Percentiles rank a stretch among this genome's conserved stretches.
Conservation (phyloP, 768 basidiomycete genomes). For the Leccinum uliginosum region DNA sequence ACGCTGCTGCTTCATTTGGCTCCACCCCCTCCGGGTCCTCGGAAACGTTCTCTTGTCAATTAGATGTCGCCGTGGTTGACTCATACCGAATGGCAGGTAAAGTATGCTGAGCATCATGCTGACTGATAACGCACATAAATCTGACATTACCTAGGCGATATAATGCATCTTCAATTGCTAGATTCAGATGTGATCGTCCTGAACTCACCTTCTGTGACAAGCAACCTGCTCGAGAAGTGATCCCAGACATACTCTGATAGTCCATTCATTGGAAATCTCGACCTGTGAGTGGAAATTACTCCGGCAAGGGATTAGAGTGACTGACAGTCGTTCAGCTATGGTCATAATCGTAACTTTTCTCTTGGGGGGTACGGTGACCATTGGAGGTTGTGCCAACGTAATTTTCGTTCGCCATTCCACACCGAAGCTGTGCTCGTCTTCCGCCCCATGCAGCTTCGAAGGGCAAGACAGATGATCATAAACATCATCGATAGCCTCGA, state of each 20-base stretch:
- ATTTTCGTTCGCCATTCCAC: background rate
- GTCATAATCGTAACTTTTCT: background rate
- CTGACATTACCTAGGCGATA: background rate
- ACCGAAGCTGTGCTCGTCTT: background rate
- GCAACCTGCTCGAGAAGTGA: background rate
- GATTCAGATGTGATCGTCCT: background rate
- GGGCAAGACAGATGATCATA: background rate
- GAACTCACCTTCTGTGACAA: background rate
- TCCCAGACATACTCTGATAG: conserved; percentile 3
- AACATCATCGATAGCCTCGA: background rate
- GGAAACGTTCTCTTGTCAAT: background rate
- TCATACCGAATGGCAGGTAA: background rate
- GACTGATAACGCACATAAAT: background rate
- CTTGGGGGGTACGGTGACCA: background rate
- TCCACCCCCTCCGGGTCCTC: background rate
- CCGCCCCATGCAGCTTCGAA: background rate
- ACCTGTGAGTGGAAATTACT: background rate
- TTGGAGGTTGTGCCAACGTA: conserved; percentile 8
- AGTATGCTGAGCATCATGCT: background rate
- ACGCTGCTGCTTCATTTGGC: too few species aligned
- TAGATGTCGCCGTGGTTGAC: background rate
- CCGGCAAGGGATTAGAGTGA: background rate
- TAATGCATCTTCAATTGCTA: background rate
- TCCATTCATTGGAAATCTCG: background rate
- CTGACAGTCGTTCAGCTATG: background rate